A percentile compares a stretch with the other conserved stretches of the same genome.
These are phyloP conservation scores for Euphrasia confusa DNA, from an alignment of 257 asterid species.

Conservation along the genomic window DNA sequence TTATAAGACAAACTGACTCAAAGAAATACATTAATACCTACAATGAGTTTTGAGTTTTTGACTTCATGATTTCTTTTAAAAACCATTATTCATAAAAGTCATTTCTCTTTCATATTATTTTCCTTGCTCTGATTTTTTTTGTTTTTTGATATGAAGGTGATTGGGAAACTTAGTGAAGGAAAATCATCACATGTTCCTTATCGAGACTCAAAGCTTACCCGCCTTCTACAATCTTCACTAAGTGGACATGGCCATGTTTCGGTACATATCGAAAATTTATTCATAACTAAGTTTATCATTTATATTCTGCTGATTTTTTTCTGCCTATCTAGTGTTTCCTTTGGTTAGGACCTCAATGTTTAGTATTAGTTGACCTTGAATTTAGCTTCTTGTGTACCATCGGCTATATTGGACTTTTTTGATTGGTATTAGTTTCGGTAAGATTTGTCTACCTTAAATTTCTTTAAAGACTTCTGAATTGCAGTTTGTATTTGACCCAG, in stretches of 20 bases:
- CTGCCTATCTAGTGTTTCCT: constrained; percentile 13
- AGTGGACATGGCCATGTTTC: constrained; percentile 99
- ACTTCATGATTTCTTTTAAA: constrained; percentile 11
- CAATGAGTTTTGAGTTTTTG: neutral
- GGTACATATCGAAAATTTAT: constrained; percentile 41
- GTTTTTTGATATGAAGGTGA: constrained; percentile 54
- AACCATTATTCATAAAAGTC: constrained; percentile 4
- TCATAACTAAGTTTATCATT: neutral
- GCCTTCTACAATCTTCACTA: constrained; percentile 89
- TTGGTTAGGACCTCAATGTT: neutral
- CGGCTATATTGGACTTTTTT: neutral
- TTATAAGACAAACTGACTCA: constrained; percentile 8
- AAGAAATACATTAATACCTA: constrained; percentile 5
- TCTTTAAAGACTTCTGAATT: constrained; percentile 19
- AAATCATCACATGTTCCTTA: constrained; percentile 94
- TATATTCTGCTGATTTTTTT: constrained; percentile 21
- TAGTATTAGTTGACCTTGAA: constrained; percentile 13
- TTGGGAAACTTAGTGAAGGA: constrained; percentile 98
- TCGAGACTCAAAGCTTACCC: constrained; percentile 96
- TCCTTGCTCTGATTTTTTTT: constrained; percentile 22
- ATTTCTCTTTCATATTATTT: constrained; percentile 15
- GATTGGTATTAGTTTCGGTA: constrained; percentile 3
- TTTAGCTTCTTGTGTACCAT: constrained; percentile 19
- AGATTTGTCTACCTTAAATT: no score
- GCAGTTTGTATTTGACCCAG: constrained; percentile 37